Conservation (phyloP, 208 protist genomes). For the Wallacemonas collosoma region DNA sequence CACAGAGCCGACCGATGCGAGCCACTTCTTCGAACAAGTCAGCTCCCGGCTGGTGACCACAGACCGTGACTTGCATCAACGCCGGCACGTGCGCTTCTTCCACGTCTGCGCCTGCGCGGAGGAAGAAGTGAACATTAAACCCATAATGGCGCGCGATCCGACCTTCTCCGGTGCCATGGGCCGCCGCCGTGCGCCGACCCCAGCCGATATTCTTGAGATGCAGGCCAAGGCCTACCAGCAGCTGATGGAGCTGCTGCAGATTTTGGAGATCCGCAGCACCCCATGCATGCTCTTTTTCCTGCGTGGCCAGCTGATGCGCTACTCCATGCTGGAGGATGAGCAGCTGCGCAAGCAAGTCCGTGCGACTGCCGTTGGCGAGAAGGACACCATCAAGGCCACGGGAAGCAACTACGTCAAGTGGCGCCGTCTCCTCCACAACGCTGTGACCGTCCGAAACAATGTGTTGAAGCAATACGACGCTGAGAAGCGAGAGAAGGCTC, state of each 20-base stretch:
- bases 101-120: constrained; percentile 71
- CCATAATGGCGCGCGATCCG: constrained; percentile 59
- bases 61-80: constrained; percentile 31
- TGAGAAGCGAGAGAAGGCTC: constrained; percentile 43
- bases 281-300: constrained; percentile 83
- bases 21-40: constrained; percentile 54
- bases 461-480: constrained; percentile 68
- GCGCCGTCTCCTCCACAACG: constrained; percentile 64
- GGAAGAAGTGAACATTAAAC: constrained; percentile 67
- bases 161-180: constrained; percentile 45
- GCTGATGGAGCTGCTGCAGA: constrained; percentile 59
- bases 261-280: constrained; percentile 69
- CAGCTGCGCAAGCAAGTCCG: constrained; percentile 7
- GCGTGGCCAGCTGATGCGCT: constrained; percentile 54
- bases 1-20: neutral
- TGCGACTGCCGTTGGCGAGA: constrained; percentile 26
- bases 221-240: constrained; percentile 63
- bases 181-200: constrained; percentile 38
- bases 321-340: constrained; percentile 36
- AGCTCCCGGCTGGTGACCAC: constrained; percentile 46
- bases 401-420: constrained; percentile 78
- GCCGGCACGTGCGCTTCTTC: constrained; percentile 80
- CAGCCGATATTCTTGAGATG: constrained; percentile 47
- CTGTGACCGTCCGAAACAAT: constrained; percentile 75
- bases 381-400: constrained; percentile 43